Evolutionary conservation across 805 yeast species (phyloP).

Genomic region (Diddensiella caesifluorescens): DNA sequence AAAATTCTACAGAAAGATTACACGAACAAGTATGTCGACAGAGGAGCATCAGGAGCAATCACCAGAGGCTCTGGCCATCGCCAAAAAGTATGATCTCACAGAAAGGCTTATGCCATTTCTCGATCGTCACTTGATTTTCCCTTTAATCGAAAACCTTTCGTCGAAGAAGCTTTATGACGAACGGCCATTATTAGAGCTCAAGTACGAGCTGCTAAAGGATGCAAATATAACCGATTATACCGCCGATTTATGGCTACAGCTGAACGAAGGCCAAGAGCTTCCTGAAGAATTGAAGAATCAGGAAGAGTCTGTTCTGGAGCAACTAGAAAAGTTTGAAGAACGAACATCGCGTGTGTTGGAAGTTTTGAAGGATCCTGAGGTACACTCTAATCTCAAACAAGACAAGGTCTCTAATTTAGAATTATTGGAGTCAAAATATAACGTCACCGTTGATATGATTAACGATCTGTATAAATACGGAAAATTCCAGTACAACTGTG

Average conservation of each 20-base stretch:
- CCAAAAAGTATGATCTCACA: constrained; percentile 50
- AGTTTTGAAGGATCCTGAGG: constrained; percentile 45
- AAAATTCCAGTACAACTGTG: constrained; percentile 57
- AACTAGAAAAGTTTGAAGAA: constrained; percentile 34
- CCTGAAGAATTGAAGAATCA: constrained; percentile 41
- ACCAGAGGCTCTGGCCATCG: constrained; percentile 30
- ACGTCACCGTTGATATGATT: constrained; percentile 41
- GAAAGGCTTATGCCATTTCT: constrained; percentile 50
- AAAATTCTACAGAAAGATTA: no score
- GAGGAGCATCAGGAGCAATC: constrained; percentile 5
- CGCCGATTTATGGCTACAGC: constrained; percentile 39
- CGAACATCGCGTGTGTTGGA: constrained; percentile 44
- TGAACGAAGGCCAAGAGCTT: constrained; percentile 37
- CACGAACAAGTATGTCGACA: no score
- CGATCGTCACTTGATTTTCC: constrained; percentile 56
- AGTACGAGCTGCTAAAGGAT: constrained; percentile 50
- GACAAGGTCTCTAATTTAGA: constrained; percentile 51
- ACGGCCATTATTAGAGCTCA: constrained; percentile 41
- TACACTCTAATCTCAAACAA: constrained; percentile 47
- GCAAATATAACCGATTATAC: constrained; percentile 52
- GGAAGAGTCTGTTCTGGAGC: constrained; percentile 32
- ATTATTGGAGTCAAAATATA: constrained; percentile 41
- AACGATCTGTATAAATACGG: constrained; percentile 53
- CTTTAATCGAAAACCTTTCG: constrained; percentile 45
- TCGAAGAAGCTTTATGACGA: constrained; percentile 41